Percentiles rank a stretch among this genome's conserved stretches.
These are phyloP conservation scores for Pseudocercospora cruenta DNA, from an alignment of 2,329 filamentous ascomycete species.

Conservation along the genomic window DNA sequence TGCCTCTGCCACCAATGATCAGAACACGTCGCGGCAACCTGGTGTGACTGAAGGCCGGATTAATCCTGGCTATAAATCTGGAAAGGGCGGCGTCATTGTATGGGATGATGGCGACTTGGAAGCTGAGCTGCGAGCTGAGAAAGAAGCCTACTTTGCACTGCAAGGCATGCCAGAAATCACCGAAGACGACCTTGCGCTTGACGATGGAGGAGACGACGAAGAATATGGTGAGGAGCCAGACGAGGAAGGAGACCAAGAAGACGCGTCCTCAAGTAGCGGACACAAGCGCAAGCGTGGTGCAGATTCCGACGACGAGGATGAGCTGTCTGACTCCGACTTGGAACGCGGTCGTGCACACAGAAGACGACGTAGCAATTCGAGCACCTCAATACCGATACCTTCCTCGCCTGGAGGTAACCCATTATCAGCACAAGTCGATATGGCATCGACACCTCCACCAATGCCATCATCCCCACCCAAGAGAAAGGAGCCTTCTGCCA, in stretches of 20 bases:
- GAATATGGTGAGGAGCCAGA: conserved; percentile 31
- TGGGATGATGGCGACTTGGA: conserved; percentile 97
- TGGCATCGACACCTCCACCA: conserved; percentile 37
- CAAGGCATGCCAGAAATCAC: conserved; percentile 89
- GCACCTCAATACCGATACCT: conserved; percentile 69
- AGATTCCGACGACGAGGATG: conserved; percentile 68
- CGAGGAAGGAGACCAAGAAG: conserved; percentile 35
- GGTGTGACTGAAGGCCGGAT: conserved; percentile 78
- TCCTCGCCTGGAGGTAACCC: conserved; percentile 59
- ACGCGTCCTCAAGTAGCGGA: conserved; percentile 46
- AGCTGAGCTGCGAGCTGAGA: conserved; percentile 73
- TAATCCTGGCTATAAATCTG: conserved; percentile 70
- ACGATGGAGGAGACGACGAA: conserved; percentile 57
- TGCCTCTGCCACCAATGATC: not conserved
- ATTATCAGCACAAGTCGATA: conserved; percentile 39
- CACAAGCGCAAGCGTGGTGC: conserved; percentile 73
- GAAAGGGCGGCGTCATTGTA: conserved; percentile 85
- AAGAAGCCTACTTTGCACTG: conserved; percentile 81
- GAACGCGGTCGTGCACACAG: conserved; percentile 71
- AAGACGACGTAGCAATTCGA: conserved; percentile 83
- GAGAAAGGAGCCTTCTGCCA: conserved; percentile 68
- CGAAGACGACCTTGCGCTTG: conserved; percentile 68
- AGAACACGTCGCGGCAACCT: conserved; percentile 51
- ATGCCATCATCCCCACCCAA: conserved; percentile 60
- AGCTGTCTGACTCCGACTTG: conserved; percentile 64